phyloP scores from a whole-genome alignment of 73 alveolate genomes.

The Stentor roeselii region DNA sequence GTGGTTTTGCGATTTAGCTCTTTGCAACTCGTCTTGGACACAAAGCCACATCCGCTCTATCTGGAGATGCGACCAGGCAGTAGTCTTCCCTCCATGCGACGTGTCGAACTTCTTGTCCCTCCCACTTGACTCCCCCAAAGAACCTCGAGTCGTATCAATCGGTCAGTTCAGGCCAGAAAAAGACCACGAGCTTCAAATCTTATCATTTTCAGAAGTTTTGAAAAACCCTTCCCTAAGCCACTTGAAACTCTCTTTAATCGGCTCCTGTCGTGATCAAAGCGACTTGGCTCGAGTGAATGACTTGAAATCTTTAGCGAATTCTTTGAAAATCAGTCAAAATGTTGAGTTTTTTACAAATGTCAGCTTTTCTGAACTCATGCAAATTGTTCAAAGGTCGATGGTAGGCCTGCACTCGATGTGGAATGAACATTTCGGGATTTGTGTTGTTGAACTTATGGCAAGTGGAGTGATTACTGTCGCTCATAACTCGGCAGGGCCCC shows the following conservation, averaged over 20 bases:
- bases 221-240: constrained; percentile 33
- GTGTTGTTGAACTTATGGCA: constrained; percentile 95
- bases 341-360: constrained; percentile 73
- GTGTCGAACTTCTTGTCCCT: constrained; percentile 52
- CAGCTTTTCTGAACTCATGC: constrained; percentile 47
- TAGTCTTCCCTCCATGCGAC: constrained; percentile 93
- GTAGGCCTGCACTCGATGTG: constrained; percentile 93
- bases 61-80: constrained; percentile 48
- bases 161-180: constrained; percentile 99
- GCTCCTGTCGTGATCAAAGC: constrained; percentile 77
- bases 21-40: constrained; percentile 52
- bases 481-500: constrained; percentile 99
- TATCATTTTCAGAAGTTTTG: constrained; percentile 40
- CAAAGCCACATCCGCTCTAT: constrained; percentile 34
- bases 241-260: constrained; percentile 64
- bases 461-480: constrained; percentile 93
- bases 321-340: constrained; percentile 37
- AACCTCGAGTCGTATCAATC: constrained; percentile 75
- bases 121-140: constrained; percentile 42
- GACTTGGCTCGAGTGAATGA: constrained; percentile 59
- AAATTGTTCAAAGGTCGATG: constrained; percentile 68
- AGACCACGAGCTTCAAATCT: constrained; percentile 81
- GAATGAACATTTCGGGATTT: constrained; percentile 94
- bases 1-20: constrained; percentile 29
- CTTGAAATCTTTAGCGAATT: constrained; percentile 39